A percentile compares a stretch with the other conserved stretches of the same genome.
Conservation (phyloP, 768 basidiomycete species). For the Pleurotus giganteus region DNA sequence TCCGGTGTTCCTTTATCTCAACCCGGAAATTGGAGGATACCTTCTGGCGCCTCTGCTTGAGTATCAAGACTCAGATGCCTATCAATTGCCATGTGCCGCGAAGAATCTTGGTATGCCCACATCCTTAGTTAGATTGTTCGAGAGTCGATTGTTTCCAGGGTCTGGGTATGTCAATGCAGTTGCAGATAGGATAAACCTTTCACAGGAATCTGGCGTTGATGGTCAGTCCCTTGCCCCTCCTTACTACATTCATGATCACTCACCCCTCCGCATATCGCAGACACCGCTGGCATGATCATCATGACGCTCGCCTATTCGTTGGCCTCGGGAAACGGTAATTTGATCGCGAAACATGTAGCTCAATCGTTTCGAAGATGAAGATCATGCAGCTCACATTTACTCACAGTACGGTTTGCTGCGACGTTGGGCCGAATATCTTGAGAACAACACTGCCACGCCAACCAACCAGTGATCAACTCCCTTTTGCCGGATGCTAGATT, state of each 20-base stretch:
- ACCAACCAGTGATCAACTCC: background rate
- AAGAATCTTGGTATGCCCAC: slow-evolving; percentile 11
- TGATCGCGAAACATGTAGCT: slow-evolving; percentile 1
- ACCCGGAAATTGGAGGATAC: slow-evolving; percentile 35
- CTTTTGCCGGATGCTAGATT: background rate
- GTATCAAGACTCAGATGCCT: slow-evolving; percentile 7
- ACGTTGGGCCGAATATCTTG: slow-evolving; percentile 1
- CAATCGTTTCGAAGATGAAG: background rate
- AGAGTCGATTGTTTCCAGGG: background rate
- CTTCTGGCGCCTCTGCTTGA: slow-evolving; percentile 42
- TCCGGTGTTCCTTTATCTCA: slow-evolving; percentile 36
- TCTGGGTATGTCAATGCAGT: background rate
- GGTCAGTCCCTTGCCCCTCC: background rate
- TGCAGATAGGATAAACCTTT: background rate
- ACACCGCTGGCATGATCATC: slow-evolving; percentile 5
- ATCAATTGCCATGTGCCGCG: slow-evolving; percentile 6
- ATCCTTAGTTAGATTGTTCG: background rate
- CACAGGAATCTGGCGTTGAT: background rate
- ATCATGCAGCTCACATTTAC: background rate
- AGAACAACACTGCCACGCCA: background rate
- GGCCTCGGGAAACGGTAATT: background rate
- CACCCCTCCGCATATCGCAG: too few species aligned
- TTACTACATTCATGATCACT: too few species aligned
- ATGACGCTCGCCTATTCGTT: slow-evolving; percentile 3
- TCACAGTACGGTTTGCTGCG: background rate